A percentile compares a stretch with the other conserved stretches of the same genome.
Conservation (phyloP, 306 rosid genomes). For the Malus fusca region DNA sequence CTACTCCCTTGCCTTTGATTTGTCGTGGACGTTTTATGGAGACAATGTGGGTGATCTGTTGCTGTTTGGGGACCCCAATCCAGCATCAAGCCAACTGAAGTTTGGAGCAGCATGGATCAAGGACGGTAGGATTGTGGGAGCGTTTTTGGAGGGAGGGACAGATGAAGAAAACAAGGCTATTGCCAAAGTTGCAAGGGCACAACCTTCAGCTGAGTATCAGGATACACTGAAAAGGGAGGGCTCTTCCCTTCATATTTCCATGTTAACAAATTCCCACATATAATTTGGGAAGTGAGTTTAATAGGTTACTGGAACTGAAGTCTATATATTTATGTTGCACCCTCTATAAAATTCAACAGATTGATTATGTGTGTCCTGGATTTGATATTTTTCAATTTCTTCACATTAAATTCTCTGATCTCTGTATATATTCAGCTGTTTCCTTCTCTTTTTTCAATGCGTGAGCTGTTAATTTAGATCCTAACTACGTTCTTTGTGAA, state of each 20-base stretch:
- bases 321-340: no score
- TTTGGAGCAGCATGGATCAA: conserved; percentile 41
- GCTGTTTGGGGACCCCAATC: conserved; percentile 24
- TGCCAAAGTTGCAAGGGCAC: conserved; percentile 26
- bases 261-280: background rate
- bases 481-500: no score
- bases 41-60: conserved; percentile 37
- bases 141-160: conserved; percentile 40
- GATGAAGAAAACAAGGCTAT: conserved; percentile 34
- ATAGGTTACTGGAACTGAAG: background rate
- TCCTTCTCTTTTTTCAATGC: background rate
- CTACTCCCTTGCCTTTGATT: conserved; percentile 31
- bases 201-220: conserved; percentile 11
- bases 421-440: background rate
- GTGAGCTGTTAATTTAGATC: no score
- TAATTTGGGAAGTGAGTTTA: background rate
- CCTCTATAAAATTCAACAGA: background rate
- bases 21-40: conserved; percentile 38
- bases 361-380: background rate
- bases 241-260: conserved; percentile 15
- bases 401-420: background rate
- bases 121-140: conserved; percentile 32
- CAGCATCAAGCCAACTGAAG: conserved; percentile 12
- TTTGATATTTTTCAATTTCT: background rate
- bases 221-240: conserved; percentile 16